phyloP scores from a whole-genome alignment of 495 filamentous ascomycete genomes.

The Immersiella caudata region DNA sequence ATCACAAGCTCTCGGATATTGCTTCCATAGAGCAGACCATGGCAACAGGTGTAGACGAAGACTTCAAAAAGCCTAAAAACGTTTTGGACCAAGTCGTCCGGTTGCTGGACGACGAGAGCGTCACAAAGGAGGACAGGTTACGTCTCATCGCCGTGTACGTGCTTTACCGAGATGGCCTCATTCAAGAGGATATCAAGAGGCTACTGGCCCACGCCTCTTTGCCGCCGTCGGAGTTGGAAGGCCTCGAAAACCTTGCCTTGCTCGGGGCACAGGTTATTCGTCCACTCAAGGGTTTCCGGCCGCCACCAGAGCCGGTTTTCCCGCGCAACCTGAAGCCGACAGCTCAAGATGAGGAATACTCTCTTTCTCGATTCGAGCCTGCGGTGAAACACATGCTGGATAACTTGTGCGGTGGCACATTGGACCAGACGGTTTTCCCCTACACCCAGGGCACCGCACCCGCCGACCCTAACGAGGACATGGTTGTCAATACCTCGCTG shows the following conservation, averaged over 20 bases:
- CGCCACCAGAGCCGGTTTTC: constrained; percentile 67
- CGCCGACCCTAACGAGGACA: constrained; percentile 52
- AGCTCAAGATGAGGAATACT: constrained; percentile 62
- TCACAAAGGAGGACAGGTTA: constrained; percentile 71
- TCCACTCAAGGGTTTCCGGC: constrained; percentile 73
- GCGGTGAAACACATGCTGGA: constrained; percentile 81
- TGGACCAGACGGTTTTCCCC: constrained; percentile 76
- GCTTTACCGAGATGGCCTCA: constrained; percentile 84
- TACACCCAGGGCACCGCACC: constrained; percentile 68
- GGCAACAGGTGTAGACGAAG: constrained; percentile 91
- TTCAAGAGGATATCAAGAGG: constrained; percentile 81
- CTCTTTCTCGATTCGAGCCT: constrained; percentile 69
- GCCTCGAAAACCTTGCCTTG: constrained; percentile 76
- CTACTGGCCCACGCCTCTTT: constrained; percentile 83
- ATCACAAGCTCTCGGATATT: constrained; percentile 80
- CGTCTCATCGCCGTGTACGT: constrained; percentile 84
- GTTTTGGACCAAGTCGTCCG: constrained; percentile 83
- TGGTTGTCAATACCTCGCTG: constrained; percentile 71
- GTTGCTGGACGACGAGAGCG: constrained; percentile 76
- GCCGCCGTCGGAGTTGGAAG: constrained; percentile 68
- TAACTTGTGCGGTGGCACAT: constrained; percentile 61
- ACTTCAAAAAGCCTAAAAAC: constrained; percentile 87
- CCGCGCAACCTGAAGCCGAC: constrained; percentile 58
- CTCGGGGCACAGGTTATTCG: constrained; percentile 78
- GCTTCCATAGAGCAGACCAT: constrained; percentile 82